Base-by-base conservation (phyloP, 495 filamentous ascomycete species). In the Bathelium albidoporum region DNA sequence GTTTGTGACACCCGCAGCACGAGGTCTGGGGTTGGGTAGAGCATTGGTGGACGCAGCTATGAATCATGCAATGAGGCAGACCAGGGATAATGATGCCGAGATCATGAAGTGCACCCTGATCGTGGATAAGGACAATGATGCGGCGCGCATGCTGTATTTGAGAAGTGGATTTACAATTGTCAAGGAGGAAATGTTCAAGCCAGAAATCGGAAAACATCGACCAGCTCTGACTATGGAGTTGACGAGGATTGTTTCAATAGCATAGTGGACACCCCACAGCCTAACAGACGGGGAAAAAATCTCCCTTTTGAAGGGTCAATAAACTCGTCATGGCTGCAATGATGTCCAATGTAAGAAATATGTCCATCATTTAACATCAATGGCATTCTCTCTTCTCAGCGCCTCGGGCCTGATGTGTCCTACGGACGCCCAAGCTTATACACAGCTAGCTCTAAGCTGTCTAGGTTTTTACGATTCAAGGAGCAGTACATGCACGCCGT, bases 1-100 rank as follows among this genome's bases (percentile, higher is more conserved):
- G 69, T 83, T 81, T 65, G 79, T 79, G 4, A 62, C 64, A 26
- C 77, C 78, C 22, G 66, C 74, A 53, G 76, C 70, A 28, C 73
- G 82, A 43, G 69, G 74, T 20, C 68, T 68, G 61, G 79, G 81
- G 1, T 63, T 80, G 59, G 80, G 73, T 9, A 75, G 68, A 62
- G 67, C 66, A 18, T 64, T 82, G 28, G 70, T 82, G 11, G 68
- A 74, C 22, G 71, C 72, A 4, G 71, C 74, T 2, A 67, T 77
- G 7, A 59, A 66, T 2, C 68, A 77, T 49, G 75, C 75, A 24
- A 63, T 64, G 26, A 24, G 64, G 31, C 32, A 67, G 36, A 64
- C 69, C 43, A 60, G 64, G 32, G 44, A 64, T 31, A 67, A 64
- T 52, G 69, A 59, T 34, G 61, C 73, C 18, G 1, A 55, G 22